phyloP scores from a whole-genome alignment of 2,329 filamentous ascomycete species.

The Canariomyces notabilis region DNA sequence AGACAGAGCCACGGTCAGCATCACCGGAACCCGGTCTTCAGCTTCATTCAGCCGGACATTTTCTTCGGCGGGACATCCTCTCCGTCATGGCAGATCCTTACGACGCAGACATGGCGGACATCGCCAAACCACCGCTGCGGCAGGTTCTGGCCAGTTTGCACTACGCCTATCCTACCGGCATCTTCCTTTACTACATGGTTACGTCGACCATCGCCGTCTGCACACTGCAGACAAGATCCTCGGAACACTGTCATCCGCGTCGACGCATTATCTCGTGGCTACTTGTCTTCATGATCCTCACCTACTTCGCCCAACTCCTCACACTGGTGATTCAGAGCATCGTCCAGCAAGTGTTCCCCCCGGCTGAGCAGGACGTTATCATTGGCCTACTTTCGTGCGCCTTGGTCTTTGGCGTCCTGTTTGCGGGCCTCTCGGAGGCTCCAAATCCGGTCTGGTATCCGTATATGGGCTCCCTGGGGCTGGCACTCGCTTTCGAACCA shows the following conservation, averaged over 20 bases:
- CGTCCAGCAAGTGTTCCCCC: conserved; percentile 34
- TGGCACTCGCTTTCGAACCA: conserved; percentile 54
- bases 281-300: conserved; percentile 39
- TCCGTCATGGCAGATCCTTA: conserved; percentile 18
- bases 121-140: conserved; percentile 21
- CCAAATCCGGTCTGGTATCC: conserved; percentile 55
- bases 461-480: conserved; percentile 56
- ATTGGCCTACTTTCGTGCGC: conserved; percentile 58
- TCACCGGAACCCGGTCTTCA: not conserved
- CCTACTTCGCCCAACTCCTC: conserved; percentile 45
- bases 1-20: no score
- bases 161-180: conserved; percentile 52
- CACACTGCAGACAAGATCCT: conserved; percentile 45
- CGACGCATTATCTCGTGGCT: conserved; percentile 41
- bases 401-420: conserved; percentile 58
- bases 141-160: conserved; percentile 43
- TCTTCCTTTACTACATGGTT: conserved; percentile 54
- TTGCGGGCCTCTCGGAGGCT: conserved; percentile 49
- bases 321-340: conserved; percentile 35
- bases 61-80: not conserved
- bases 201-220: conserved; percentile 48
- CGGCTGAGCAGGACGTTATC: conserved; percentile 42
- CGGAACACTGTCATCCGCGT: conserved; percentile 35
- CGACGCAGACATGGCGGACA: conserved; percentile 11
- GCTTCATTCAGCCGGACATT: not conserved